Conservation (phyloP, 2,329 filamentous ascomycete genomes). For the Phyllosticta citribraziliensis region DNA sequence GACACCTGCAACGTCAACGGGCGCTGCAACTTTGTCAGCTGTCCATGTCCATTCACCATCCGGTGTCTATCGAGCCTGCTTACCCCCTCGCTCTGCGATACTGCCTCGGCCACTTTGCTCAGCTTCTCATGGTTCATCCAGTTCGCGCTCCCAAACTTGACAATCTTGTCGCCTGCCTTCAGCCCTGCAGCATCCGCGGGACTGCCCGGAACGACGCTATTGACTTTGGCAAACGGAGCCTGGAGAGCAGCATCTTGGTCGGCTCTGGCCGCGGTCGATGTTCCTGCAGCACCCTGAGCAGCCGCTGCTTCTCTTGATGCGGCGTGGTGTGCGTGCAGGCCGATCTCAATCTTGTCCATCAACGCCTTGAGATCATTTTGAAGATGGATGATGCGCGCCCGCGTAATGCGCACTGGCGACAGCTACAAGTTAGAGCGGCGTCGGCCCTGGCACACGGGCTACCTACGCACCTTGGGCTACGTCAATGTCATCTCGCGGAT, state of each 20-base stretch:
- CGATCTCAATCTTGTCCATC: slow-evolving; percentile 74
- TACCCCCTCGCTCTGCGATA: slow-evolving; percentile 84
- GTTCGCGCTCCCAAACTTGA: slow-evolving; percentile 77
- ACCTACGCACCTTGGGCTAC: slow-evolving; percentile 70
- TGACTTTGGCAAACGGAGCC: slow-evolving; percentile 78
- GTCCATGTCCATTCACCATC: not conserved
- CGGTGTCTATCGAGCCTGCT: slow-evolving; percentile 29
- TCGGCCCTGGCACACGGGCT: not conserved
- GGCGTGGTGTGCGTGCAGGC: slow-evolving; percentile 87
- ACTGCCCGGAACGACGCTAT: slow-evolving; percentile 66
- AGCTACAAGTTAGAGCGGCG: not conserved
- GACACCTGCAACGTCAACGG: slow-evolving; percentile 5
- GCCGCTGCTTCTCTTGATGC: slow-evolving; percentile 44
- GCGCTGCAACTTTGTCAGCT: slow-evolving; percentile 1
- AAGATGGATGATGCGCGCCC: slow-evolving; percentile 77
- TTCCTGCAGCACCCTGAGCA: slow-evolving; percentile 14
- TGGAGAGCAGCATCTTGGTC: slow-evolving; percentile 33
- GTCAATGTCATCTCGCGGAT: slow-evolving; percentile 85
- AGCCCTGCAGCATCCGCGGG: slow-evolving; percentile 78
- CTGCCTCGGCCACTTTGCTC: slow-evolving; percentile 76
- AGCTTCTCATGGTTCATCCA: slow-evolving; percentile 78
- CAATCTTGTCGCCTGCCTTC: slow-evolving; percentile 68
- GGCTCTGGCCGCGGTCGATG: slow-evolving; percentile 15
- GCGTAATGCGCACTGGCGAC: slow-evolving; percentile 72
- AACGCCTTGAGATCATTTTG: slow-evolving; percentile 89